Conservation (phyloP, 2,329 filamentous ascomycete genomes). For the Aspergillus intermedius region DNA sequence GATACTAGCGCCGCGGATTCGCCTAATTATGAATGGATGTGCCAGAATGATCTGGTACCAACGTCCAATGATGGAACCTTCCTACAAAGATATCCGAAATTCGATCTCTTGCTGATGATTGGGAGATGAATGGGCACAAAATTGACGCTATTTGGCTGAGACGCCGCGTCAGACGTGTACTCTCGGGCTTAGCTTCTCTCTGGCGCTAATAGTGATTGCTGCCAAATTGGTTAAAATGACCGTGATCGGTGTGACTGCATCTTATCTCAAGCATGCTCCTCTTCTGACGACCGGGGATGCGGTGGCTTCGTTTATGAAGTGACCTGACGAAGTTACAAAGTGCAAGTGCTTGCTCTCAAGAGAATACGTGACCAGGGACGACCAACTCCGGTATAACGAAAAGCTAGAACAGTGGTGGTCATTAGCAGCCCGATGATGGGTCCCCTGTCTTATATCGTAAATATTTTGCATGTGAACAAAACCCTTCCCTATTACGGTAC, state of each 20-base stretch:
- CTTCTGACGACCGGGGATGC: slow-evolving; percentile 33
- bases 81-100: neutral
- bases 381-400: neutral
- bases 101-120: neutral
- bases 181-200: slow-evolving; percentile 11
- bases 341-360: slow-evolving; percentile 17
- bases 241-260: slow-evolving; percentile 2
- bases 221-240: slow-evolving; percentile 14
- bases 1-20: too few species aligned
- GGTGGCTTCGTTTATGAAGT: slow-evolving; percentile 30
- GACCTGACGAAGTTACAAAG: slow-evolving; percentile 23
- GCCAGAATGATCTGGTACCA: too few species aligned
- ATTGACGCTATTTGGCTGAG: slow-evolving; percentile 9
- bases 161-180: slow-evolving; percentile 12
- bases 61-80: too few species aligned
- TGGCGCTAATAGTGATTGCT: slow-evolving; percentile 12
- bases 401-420: neutral
- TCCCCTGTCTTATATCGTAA: too few species aligned
- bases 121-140: slow-evolving; percentile 1
- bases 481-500: too few species aligned
- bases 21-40: too few species aligned
- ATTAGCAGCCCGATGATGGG: neutral
- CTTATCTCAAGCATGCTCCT: slow-evolving; percentile 8
- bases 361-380: neutral
- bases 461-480: too few species aligned